Base-by-base conservation (phyloP, 345 rosid genomes). In the Hevea brasiliensis region DNA sequence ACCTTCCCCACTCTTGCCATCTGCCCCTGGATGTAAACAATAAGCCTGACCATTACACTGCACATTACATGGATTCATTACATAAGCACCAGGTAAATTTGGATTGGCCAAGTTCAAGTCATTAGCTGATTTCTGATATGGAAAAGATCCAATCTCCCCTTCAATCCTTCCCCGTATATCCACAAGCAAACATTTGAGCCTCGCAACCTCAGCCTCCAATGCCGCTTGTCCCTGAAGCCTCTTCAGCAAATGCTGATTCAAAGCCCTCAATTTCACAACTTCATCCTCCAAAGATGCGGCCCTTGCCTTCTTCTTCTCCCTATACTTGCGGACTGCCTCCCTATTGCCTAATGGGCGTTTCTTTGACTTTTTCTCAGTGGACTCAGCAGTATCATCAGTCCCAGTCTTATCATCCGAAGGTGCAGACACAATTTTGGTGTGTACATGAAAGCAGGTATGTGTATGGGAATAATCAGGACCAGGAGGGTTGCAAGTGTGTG, bases 161-260 rank as follows among this genome's bases (percentile, higher is more conserved):
- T 95, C 99, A 8, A 95, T 95, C 75, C 99, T 88, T 29, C 99
- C 99, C 64, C 97, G 84, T 18, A 95, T 85, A 70, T 95, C 99
- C 64, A 93, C 98, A 76, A 93, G 98, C 85, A 95, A 84, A 85
- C 98, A 96, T 87, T 96, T 96, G 14, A 93, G 90, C 90, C 99
- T 88, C 0, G 93, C 81, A 50, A 86, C 66, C 89, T 96, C 99
- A 57, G 95, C 91, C 77, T 96, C 98, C 84, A 96, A 82, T 51
- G 85, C 88, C 62, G 92, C 92, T 76, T 93, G 98, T 72, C 91
- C 90, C 76, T 91, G 99, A 86, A 93, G 78, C 82, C 92, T 87
- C 89, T 85, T 93, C 86, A 87, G 26, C 64, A 96, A 79, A 77
- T 91, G 98, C 82, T 90, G 96, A 81, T 96, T 96, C 80, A 93